Conservation (phyloP, 2,329 filamentous ascomycete species). For the Botrytis tulipae region DNA sequence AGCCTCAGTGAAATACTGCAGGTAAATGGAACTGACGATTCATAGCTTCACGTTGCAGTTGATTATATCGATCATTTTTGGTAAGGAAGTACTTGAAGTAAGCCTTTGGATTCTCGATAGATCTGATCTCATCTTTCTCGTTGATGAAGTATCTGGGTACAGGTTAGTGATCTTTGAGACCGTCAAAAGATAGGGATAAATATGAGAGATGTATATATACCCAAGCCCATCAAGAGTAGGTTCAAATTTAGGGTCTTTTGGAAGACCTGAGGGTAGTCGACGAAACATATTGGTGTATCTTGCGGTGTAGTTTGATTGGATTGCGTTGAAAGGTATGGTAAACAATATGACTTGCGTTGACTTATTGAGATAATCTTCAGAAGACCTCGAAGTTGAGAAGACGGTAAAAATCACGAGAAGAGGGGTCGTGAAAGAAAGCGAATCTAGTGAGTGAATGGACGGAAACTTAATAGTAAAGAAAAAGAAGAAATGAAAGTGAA, state of each 20-base stretch:
- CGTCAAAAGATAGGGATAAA: slow-evolving; percentile 13
- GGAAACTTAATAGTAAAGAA: background rate
- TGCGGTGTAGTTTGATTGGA: background rate
- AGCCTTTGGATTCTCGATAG: slow-evolving; percentile 61
- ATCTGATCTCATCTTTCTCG: slow-evolving; percentile 70
- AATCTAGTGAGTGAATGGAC: background rate
- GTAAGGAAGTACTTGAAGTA: slow-evolving; percentile 74
- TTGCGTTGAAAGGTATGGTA: background rate
- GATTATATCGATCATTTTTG: slow-evolving; percentile 74
- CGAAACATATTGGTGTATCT: slow-evolving; percentile 65
- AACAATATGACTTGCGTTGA: background rate
- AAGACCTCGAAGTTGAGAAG: slow-evolving; percentile 1
- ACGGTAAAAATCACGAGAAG: background rate
- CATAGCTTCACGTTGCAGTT: slow-evolving; percentile 70
- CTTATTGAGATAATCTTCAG: background rate
- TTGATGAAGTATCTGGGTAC: slow-evolving; percentile 66
- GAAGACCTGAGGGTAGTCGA: slow-evolving; percentile 64
- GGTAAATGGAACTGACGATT: slow-evolving; percentile 55
- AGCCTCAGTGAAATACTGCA: background rate
- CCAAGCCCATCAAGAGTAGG: slow-evolving; percentile 68
- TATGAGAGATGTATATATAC: slow-evolving; percentile 44
- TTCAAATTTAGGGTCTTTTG: slow-evolving; percentile 66
- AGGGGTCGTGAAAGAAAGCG: background rate
- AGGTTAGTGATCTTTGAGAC: slow-evolving; percentile 13
- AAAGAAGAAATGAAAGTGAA: background rate